Base-by-base conservation (phyloP, 345 rosid genomes). In the Gossypium longicalyx region DNA sequence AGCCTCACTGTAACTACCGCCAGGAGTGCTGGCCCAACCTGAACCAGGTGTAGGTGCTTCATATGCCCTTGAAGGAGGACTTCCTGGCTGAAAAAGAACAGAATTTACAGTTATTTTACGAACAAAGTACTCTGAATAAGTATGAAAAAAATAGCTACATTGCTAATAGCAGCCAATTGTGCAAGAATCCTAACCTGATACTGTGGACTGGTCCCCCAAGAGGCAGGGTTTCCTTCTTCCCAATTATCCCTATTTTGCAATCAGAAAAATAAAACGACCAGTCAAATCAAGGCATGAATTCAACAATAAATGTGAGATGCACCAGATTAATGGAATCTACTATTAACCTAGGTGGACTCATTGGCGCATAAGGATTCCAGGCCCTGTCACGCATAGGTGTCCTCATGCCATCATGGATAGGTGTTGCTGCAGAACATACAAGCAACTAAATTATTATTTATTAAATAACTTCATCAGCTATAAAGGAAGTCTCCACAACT, bases 1-100 rank as follows among this genome's bases (percentile, higher is more conserved):
- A 27, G 91, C 91, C 34, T 93, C 98, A 60, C 91, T 88, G 78
- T 91, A 95, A 82, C 79, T 92, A 74, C 97, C 94, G 75, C 97
- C 90, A 23, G 98, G 97, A 79, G 97, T 94, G 84, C 80, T 88
- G 51, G 94, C 91, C 97, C 97, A 94, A 71, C 93, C 94, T 38
- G 96, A 86, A 78, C 98, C 94, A 76, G 98, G 97, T 65, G 97
- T 92, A 61, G 98, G 99, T 62, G 99, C 97, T 83, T 95, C 99
- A 73, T 90, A 95, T 5, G 89, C 77, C 54, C 97, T 87, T 72
- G 94, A 87, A 70, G 93, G 96, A 74, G 98, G 98, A 82, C 94
- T 95, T 83, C 93, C 97, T 34, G 93, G 96, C 96, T 95, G 89
- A 23, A 75, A 80, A 67, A 56, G 41, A 60, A 74, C 10, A 77